Evolutionary conservation across 805 yeast genomes (phyloP).

Genomic region (Saturnispora zaruensis): DNA sequence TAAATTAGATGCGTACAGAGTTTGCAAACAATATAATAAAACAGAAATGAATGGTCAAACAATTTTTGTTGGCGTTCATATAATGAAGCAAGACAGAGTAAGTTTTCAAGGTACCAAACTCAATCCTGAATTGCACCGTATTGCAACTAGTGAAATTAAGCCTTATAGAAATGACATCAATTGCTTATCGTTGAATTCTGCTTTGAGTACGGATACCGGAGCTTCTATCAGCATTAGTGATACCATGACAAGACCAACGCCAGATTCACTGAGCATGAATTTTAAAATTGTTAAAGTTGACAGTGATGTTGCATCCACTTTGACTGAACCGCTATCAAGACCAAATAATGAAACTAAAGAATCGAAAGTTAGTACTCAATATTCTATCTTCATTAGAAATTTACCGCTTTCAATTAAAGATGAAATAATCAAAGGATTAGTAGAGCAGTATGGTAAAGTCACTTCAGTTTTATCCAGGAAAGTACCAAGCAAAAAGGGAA

Average conservation of each 20-base stretch:
- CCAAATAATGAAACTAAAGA: neutral
- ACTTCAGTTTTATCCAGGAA: slow-evolving; percentile 20
- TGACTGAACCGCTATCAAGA: neutral
- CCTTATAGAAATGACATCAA: neutral
- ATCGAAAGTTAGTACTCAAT: slow-evolving; percentile 16
- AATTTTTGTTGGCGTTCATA: slow-evolving; percentile 25
- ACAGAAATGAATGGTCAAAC: slow-evolving; percentile 18
- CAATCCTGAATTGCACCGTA: neutral
- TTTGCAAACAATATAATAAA: slow-evolving; percentile 26
- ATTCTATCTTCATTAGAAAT: slow-evolving; percentile 26
- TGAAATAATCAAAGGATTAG: slow-evolving; percentile 19
- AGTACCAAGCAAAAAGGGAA: slow-evolving; percentile 24
- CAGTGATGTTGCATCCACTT: neutral
- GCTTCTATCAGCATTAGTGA: neutral
- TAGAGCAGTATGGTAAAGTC: slow-evolving; percentile 28
- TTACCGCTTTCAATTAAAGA: slow-evolving; percentile 24
- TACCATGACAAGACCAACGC: neutral
- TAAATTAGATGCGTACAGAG: slow-evolving; percentile 28
- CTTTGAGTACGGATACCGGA: neutral
- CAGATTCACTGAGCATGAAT: slow-evolving; percentile 2
- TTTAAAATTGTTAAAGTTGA: slow-evolving; percentile 3
- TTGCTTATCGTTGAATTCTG: neutral
- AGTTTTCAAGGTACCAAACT: slow-evolving; percentile 6
- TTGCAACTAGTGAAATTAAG: neutral
- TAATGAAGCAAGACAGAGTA: slow-evolving; percentile 23